Base-by-base conservation (phyloP, 495 filamentous ascomycete species). In the Recurvomyces mirabilis region DNA sequence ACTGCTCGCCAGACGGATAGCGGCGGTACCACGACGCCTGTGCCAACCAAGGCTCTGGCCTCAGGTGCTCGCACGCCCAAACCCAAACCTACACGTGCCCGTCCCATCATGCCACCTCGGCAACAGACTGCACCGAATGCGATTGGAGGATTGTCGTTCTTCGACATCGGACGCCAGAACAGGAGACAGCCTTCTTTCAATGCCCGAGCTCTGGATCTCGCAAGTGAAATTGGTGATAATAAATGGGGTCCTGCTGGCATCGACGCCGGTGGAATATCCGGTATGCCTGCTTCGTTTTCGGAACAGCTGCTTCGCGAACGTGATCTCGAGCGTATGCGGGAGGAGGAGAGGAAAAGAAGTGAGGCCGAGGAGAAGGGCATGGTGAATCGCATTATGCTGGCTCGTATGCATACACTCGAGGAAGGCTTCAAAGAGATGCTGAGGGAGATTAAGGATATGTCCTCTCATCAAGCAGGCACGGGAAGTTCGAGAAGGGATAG, bases 341-440 rank as follows among this genome's bases (percentile, higher is more conserved):
- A 43, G 19, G 45, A 49, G 20, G n/a, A 44, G 47, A 24, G 59
- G 9, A 65, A 67, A 38, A 62, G 61, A 22, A 55, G 59, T 1
- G 66, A 68, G 18, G 74, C 74, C 9, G 77, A 84, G 51, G 76
- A 79, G 49, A 69, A 70, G 46, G 66, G 72, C 17, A 72, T 78
- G 59, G 80, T 93, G 62, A 79, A 78, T 49, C 75, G 82, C 37
- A 65, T 93, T n/a, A 81, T 94, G 61, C 67, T 94, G n/a, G 84
- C 85, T 5, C 70, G 85, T 40, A 94, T 96, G 81, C 87, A 87
- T 51, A 82, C 81, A 23, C 73, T 96, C 6, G 87, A 96, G 60
- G 84, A 88, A 59, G 72, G 78, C 23, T 82, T 96, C 56, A 74
- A 79, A 1, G 84, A 93, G 43, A 76, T 94, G 19, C 71, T 91